Percentiles rank a stretch among this genome's conserved stretches.
These are phyloP conservation scores for Colletotrichum agaves DNA, from an alignment of 2,329 filamentous ascomycete species.

Conservation along the genomic window DNA sequence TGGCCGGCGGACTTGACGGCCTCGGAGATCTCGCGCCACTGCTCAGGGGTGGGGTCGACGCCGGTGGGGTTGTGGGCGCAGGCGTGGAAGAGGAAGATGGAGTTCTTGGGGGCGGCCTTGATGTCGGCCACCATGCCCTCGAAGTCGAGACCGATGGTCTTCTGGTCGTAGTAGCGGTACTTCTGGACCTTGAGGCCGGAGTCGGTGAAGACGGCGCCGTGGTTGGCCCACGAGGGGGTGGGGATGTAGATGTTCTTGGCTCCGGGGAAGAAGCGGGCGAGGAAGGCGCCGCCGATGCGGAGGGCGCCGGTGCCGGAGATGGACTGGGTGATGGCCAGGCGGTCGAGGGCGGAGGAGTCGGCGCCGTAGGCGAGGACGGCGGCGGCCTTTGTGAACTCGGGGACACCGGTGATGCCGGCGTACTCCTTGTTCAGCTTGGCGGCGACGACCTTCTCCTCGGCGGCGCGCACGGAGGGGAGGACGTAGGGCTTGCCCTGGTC, in stretches of 20 bases:
- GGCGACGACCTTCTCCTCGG: constrained; percentile 86
- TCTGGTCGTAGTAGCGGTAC: constrained; percentile 99
- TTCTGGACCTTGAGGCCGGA: constrained; percentile 90
- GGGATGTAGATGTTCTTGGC: constrained; percentile 98
- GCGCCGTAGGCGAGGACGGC: constrained; percentile 90
- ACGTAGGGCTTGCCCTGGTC: constrained; percentile 98
- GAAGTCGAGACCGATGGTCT: constrained; percentile 98
- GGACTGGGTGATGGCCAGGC: constrained; percentile 93
- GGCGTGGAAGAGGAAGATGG: constrained; percentile 93
- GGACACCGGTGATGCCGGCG: constrained; percentile 95
- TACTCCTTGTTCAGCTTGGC: constrained; percentile 94
- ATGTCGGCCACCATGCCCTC: constrained; percentile 92
- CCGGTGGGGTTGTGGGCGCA: constrained; percentile 99
- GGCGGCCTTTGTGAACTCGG: constrained; percentile 92
- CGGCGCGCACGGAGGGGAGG: constrained; percentile 89
- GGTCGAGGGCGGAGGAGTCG: constrained; percentile 79
- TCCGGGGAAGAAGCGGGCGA: constrained; percentile 89
- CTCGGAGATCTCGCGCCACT: constrained; percentile 91
- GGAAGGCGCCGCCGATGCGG: constrained; percentile 93
- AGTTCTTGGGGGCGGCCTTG: constrained; percentile 86
- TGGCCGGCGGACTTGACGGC: constrained; percentile 88
- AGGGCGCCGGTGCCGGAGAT: constrained; percentile 98
- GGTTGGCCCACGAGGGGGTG: constrained; percentile 97
- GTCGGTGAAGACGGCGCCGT: constrained; percentile 95
- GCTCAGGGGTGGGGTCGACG: constrained; percentile 89